These are phyloP conservation scores for Psophocarpus tetragonolobus DNA, from an alignment of 306 rosid genomes.

Conservation along the genomic window DNA sequence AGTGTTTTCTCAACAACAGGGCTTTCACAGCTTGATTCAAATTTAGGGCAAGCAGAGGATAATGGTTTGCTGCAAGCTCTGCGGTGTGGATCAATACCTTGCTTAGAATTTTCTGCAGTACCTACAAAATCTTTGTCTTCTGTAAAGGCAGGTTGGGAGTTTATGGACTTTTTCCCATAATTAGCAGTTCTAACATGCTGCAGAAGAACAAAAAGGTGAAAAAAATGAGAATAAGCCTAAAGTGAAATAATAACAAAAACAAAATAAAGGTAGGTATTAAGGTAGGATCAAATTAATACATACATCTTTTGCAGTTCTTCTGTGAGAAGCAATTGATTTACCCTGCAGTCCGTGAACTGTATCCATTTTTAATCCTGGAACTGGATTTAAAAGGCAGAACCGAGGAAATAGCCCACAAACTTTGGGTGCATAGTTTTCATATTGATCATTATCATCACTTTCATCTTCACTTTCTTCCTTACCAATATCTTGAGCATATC, in stretches of 20 bases:
- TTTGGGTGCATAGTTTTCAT: conserved; percentile 48
- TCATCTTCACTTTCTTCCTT: conserved; percentile 61
- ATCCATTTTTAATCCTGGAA: conserved; percentile 65
- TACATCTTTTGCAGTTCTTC: conserved; percentile 55
- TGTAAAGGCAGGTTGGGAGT: conserved; percentile 37
- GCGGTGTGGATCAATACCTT: conserved; percentile 41
- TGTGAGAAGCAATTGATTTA: conserved; percentile 54
- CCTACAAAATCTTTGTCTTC: conserved; percentile 40
- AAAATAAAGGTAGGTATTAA: conserved; percentile 4
- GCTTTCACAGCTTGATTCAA: conserved; percentile 45
- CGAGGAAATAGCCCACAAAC: conserved; percentile 68
- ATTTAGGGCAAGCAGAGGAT: conserved; percentile 34
- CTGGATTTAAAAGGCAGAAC: conserved; percentile 64
- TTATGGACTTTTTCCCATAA: conserved; percentile 36
- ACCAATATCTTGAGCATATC: conserved; percentile 45
- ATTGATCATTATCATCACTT: conserved; percentile 47
- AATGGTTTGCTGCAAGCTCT: conserved; percentile 43
- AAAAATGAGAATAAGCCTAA: conserved; percentile 22
- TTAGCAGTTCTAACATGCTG: conserved; percentile 51
- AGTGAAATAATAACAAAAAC: conserved; percentile 5
- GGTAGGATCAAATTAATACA: conserved; percentile 36
- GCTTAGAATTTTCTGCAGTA: conserved; percentile 40
- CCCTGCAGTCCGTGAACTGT: conserved; percentile 46
- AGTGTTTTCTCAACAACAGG: conserved; percentile 82
- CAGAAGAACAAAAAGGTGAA: conserved; percentile 26